Percentiles rank a stretch among this genome's conserved stretches.
Evolutionary conservation across 495 filamentous ascomycete genomes (phyloP).

Genomic region (Aspergillus bridgeri): DNA sequence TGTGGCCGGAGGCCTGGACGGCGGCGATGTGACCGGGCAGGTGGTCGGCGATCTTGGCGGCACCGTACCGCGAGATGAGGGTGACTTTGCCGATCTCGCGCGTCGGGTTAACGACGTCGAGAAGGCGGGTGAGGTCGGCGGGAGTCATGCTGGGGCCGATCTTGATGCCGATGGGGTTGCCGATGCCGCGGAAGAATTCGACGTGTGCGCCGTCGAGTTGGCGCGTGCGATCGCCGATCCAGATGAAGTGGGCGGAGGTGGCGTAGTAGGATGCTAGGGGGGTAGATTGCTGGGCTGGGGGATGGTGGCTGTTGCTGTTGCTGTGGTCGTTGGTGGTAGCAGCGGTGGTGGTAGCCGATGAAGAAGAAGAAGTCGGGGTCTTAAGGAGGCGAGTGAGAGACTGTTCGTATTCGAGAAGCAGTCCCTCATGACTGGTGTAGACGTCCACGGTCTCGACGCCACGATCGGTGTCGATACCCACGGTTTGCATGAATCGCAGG

Average conservation of each 20-base stretch:
- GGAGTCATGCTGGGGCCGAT: conserved; percentile 80
- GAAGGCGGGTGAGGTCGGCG: conserved; percentile 67
- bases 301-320: no score
- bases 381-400: conserved; percentile 71
- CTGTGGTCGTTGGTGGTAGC: not conserved
- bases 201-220: conserved; percentile 90
- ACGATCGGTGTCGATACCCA: conserved; percentile 85
- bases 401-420: conserved; percentile 94
- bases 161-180: conserved; percentile 95
- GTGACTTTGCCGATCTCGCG: conserved; percentile 87
- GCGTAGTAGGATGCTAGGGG: conserved; percentile 60
- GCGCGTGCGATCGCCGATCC: conserved; percentile 95
- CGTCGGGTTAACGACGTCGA: conserved; percentile 79
- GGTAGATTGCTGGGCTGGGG: not conserved
- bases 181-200: conserved; percentile 94
- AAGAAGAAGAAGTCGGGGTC: conserved; percentile 49
- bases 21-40: conserved; percentile 82
- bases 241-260: conserved; percentile 95
- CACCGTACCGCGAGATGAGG: conserved; percentile 92
- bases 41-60: conserved; percentile 62
- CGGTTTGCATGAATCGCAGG: conserved; percentile 90
- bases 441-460: conserved; percentile 88
- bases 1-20: conserved; percentile 68
- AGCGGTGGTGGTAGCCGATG: not conserved
- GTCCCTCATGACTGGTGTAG: conserved; percentile 91